A percentile compares a stretch with the other conserved stretches of the same genome.
Evolutionary conservation across 169 alveolate genomes (phyloP).

Genomic region (Cryptosporidium meleagridis): DNA sequence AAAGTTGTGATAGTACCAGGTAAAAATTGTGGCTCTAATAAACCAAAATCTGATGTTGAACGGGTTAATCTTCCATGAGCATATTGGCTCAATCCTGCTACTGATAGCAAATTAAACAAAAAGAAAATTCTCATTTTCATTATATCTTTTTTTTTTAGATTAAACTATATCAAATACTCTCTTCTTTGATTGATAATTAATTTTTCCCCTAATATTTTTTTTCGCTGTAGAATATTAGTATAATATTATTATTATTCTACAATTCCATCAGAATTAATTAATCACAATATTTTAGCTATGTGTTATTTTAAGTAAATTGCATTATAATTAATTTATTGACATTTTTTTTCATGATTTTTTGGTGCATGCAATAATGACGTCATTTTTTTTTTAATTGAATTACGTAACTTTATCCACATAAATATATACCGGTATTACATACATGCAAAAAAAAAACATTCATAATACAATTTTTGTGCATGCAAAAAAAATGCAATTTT

Average conservation of each 20-base stretch:
- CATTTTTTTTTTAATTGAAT: not conserved
- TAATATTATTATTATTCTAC: no score
- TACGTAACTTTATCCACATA: not conserved
- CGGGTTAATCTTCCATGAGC: slow-evolving; percentile 54
- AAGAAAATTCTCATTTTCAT: not conserved
- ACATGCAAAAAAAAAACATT: not conserved
- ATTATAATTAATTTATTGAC: not conserved
- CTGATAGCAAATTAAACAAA: not conserved
- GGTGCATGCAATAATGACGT: slow-evolving; percentile 11
- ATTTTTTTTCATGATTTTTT: not conserved
- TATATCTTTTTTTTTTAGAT: not conserved
- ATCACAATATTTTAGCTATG: no score
- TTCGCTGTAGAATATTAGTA: no score
- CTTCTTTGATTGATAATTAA: not conserved
- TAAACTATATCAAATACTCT: not conserved
- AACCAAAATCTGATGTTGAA: slow-evolving; percentile 48
- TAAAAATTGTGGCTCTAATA: slow-evolving; percentile 64
- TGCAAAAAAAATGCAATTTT: not conserved
- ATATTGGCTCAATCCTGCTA: slow-evolving; percentile 1
- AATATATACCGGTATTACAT: slow-evolving; percentile 1
- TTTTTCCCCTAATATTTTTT: no score
- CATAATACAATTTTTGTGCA: not conserved
- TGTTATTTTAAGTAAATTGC: not conserved
- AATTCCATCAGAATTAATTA: not conserved
- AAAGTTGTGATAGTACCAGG: slow-evolving; percentile 71